Base-by-base conservation (phyloP, 345 rosid species). In the Linum tenue region DNA sequence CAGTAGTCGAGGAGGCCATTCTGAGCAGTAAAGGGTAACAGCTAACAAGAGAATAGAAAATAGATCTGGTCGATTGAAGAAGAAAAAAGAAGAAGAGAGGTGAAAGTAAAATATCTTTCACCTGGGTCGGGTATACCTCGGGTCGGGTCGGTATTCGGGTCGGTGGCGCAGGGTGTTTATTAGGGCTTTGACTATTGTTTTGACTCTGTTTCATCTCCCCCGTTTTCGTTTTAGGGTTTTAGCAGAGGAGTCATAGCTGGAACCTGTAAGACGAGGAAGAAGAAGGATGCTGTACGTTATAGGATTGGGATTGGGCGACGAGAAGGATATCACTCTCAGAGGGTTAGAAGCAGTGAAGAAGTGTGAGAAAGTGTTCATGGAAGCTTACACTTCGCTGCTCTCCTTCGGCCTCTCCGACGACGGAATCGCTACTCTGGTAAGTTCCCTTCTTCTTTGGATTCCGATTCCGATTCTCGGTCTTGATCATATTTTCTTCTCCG, bases 311-410 rank as follows among this genome's bases (percentile, higher is more conserved):
- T 76, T 89, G 73, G 97, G 97, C 2, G 83, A 89, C 59, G 97
- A 92, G 75, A 89, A 75, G 40, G 97, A 92, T 70, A 82, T 92
- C 39, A 89, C 97, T 10, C 58, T 92, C 55, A 81, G 81, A 80
- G 98, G 98, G 41, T 69, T 89, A 15, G 97, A 92, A 16, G 92
- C 95, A 0, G 86, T 89, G 51, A 78, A 80, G 62, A 89, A 76
- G 69, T 92, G 88, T 56, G 88, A 84, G 70, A 87, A 86, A 69
- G 83, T 89, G 37, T 92, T 83, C 79, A 84, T 89, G 70, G 98
- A 92, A 82, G 95, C 95, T 61, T 92, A 92, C 74, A 92, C 98
- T 68, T 89, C 98, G 64, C 91, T 92, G 69, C 85, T 90, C 73
- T 90, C 91, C 55, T 92, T 90, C 17, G 96, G 97, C 67, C 83